Base-by-base conservation (phyloP, 2,329 filamentous ascomycete genomes). In the Xylariaceae sp. region DNA sequence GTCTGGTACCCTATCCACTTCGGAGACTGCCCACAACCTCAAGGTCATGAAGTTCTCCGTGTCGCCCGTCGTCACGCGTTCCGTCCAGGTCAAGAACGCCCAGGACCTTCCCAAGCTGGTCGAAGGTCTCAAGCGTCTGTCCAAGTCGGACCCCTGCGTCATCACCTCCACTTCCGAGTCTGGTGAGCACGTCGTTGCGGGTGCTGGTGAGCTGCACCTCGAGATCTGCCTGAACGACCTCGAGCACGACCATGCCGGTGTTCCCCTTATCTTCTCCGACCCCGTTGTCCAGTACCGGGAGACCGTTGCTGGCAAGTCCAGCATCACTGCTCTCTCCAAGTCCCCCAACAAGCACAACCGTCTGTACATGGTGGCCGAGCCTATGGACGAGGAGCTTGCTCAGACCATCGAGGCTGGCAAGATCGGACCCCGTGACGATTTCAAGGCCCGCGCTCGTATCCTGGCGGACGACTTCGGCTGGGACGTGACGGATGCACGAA, bases 31-130 rank as follows among this genome's bases (percentile, higher is more conserved):
- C 64, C 92, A 98, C 83, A 98, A 98, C 83, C 74, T 98, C 60
- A 96, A 96, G 83, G 92, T 98, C 72, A 98, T 98, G 92, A 96
- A 95, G 78, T 98, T 98, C 84, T 98, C 92, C 61, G 92, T 98
- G 65, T 96, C 92, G 42, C 92, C 92, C 57, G 92, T 98, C 71
- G 92, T 98, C 51, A 90, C 84, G 72, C 90, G 90, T 55, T 94
- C 92, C 67, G 92, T 98, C 59, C 87, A 95, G 72, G 90, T 95
- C 76, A 96, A 96, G 87, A 98, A 98, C 73, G 92, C 92, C 59
- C 88, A 94, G 74, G 92, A 98, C 77, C 81, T 98, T 48, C 92
- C 92, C 68, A 98, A 98, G 83, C 82, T 98, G 42, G 92, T 98
- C 57, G 92, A 98, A 77, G 92, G 92, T 87, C 89, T 98, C 51